phyloP scores from a whole-genome alignment of 345 rosid species.

The Aethionema arabicum region DNA sequence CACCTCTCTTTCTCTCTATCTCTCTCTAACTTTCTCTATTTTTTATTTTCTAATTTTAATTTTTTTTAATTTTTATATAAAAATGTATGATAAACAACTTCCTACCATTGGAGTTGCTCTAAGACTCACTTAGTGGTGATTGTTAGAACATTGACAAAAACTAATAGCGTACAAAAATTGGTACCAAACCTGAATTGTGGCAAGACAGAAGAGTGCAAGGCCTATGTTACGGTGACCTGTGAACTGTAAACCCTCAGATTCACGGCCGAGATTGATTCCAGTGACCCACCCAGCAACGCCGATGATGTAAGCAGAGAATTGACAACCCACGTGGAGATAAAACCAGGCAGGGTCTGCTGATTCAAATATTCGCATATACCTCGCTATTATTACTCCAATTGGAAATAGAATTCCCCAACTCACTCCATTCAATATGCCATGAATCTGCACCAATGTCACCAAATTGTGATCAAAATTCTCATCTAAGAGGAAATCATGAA shows the following conservation, averaged over 20 bases:
- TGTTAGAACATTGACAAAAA: too few species aligned
- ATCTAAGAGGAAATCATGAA: too few species aligned
- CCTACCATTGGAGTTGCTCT: too few species aligned
- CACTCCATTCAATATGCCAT: slow-evolving; percentile 73
- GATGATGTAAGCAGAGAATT: slow-evolving; percentile 60
- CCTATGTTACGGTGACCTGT: slow-evolving; percentile 67
- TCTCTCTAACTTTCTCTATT: too few species aligned
- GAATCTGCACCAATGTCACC: slow-evolving; percentile 67
- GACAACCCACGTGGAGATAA: slow-evolving; percentile 78
- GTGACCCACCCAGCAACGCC: slow-evolving; percentile 94
- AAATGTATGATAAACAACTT: too few species aligned
- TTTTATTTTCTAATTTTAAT: too few species aligned
- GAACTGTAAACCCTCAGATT: slow-evolving; percentile 54
- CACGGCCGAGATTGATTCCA: slow-evolving; percentile 86
- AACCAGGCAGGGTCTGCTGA: slow-evolving; percentile 88
- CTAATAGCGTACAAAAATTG: too few species aligned
- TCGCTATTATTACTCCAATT: slow-evolving; percentile 63
- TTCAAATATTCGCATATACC: slow-evolving; percentile 74
- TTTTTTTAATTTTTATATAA: too few species aligned
- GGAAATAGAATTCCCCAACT: slow-evolving; percentile 97
- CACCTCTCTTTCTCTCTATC: too few species aligned
- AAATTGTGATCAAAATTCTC: too few species aligned
- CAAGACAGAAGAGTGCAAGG: slow-evolving; percentile 73
- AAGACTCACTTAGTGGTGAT: too few species aligned
- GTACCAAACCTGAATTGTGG: slow-evolving; percentile 69